A percentile compares a stretch with the other conserved stretches of the same genome.
These are phyloP conservation scores for Ocimum tenuiflorum DNA, from an alignment of 257 asterid genomes.

Conservation along the genomic window DNA sequence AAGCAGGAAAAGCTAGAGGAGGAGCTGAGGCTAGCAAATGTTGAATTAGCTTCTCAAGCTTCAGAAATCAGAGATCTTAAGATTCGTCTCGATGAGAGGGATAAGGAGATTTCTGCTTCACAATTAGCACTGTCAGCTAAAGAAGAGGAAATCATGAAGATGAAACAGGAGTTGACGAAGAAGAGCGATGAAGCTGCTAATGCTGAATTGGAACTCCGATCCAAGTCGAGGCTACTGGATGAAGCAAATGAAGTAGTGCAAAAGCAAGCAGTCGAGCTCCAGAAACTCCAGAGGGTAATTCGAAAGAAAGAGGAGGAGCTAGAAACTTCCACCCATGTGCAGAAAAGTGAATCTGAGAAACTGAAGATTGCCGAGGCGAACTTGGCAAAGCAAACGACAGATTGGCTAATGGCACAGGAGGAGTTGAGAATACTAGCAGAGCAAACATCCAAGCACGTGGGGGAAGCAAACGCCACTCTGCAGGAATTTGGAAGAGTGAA, in stretches of 20 bases:
- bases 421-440: conserved; percentile 58
- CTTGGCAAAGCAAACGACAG: conserved; percentile 65
- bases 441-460: conserved; percentile 44
- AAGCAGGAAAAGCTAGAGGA: conserved; percentile 62
- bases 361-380: conserved; percentile 45
- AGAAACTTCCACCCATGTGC: conserved; percentile 28
- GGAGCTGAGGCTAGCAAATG: conserved; percentile 53
- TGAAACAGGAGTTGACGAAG: conserved; percentile 42
- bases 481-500: conserved; percentile 66
- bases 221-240: conserved; percentile 53
- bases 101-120: conserved; percentile 45
- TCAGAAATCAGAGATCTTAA: conserved; percentile 54
- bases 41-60: conserved; percentile 57
- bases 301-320: conserved; percentile 59
- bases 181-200: conserved; percentile 54
- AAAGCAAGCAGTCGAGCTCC: conserved; percentile 66
- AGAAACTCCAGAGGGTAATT: conserved; percentile 44
- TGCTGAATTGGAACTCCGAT: conserved; percentile 48
- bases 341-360: conserved; percentile 47
- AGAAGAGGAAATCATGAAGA: conserved; percentile 50
- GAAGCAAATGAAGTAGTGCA: conserved; percentile 53
- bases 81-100: conserved; percentile 47
- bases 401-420: conserved; percentile 65
- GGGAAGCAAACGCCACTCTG: conserved; percentile 43
- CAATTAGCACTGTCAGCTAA: conserved; percentile 40